Conservation (phyloP, 2,329 filamentous ascomycete species). For the Pyrenophora graminea region DNA sequence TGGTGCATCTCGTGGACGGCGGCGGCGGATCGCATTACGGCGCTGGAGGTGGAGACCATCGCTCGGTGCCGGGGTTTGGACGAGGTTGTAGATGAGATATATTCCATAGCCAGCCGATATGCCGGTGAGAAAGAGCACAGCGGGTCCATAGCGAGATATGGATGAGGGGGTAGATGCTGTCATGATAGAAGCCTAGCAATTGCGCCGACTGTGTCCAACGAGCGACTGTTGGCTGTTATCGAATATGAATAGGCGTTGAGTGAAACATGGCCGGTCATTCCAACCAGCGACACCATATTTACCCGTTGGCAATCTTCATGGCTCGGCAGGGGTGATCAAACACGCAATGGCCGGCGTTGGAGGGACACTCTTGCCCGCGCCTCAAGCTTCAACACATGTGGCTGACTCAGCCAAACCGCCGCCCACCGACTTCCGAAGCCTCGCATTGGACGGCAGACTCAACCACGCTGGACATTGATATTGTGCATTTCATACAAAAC, state of each 20-base stretch:
- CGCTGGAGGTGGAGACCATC: constrained; percentile 55
- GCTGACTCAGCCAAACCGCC: constrained; percentile 13
- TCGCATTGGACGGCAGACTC: constrained; percentile 9
- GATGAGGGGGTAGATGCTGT: constrained; percentile 38
- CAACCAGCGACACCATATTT: constrained; percentile 18
- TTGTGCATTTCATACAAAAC: neutral
- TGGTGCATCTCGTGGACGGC: constrained; percentile 30
- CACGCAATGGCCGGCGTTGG: constrained; percentile 1
- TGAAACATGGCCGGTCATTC: constrained; percentile 4
- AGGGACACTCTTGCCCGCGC: neutral
- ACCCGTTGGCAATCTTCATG: constrained; percentile 20
- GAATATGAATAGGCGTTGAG: constrained; percentile 5
- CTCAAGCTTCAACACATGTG: neutral
- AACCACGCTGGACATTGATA: neutral
- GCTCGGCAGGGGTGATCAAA: constrained; percentile 2
- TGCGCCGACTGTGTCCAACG: neutral
- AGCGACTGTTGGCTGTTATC: neutral
- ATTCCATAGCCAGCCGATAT: constrained; percentile 61
- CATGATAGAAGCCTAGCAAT: constrained; percentile 26
- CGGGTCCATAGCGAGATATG: constrained; percentile 49
- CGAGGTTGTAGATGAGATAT: constrained; percentile 61
- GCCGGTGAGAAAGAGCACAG: constrained; percentile 60
- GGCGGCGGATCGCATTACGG: constrained; percentile 68
- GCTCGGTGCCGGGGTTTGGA: constrained; percentile 31
- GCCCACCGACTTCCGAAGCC: constrained; percentile 14